Evolutionary conservation across 306 rosid species (phyloP).

Genomic region (Cucurbita maxima): DNA sequence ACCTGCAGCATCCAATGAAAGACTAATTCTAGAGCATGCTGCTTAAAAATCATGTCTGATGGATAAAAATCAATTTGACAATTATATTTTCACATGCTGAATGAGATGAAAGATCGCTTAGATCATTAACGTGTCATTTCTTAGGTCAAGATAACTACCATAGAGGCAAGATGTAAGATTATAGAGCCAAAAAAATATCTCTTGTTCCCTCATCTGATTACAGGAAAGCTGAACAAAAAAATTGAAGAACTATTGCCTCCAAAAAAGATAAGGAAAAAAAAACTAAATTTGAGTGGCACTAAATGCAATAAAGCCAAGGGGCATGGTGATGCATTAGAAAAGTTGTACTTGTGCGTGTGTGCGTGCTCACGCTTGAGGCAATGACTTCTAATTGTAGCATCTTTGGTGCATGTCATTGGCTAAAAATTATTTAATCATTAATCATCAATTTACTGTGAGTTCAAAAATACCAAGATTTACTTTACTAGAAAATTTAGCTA

Average conservation of each 20-base stretch:
- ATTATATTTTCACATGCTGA: neutral
- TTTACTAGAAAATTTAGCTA: neutral
- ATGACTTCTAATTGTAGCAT: too few relatives aligned
- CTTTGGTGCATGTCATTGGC: too few relatives aligned
- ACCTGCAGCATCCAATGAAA: neutral
- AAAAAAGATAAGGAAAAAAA: neutral
- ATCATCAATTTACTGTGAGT: too few relatives aligned
- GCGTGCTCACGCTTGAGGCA: too few relatives aligned
- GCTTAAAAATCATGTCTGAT: neutral
- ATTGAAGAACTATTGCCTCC: neutral
- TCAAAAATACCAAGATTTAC: neutral
- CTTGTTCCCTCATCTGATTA: neutral
- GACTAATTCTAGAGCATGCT: neutral
- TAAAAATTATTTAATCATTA: too few relatives aligned
- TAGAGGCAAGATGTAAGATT: neutral
- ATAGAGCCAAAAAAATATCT: neutral
- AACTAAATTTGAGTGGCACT: neutral
- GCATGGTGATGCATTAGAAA: neutral
- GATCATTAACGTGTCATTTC: neutral
- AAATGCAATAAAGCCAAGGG: neutral
- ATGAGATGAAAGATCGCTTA: neutral
- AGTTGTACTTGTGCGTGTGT: too few relatives aligned
- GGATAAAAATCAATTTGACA: neutral
- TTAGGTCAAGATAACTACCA: neutral
- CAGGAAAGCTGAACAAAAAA: conserved; percentile 2